These are phyloP conservation scores for Thymus mandschuricus DNA, from an alignment of 257 asterid genomes.

Conservation along the genomic window DNA sequence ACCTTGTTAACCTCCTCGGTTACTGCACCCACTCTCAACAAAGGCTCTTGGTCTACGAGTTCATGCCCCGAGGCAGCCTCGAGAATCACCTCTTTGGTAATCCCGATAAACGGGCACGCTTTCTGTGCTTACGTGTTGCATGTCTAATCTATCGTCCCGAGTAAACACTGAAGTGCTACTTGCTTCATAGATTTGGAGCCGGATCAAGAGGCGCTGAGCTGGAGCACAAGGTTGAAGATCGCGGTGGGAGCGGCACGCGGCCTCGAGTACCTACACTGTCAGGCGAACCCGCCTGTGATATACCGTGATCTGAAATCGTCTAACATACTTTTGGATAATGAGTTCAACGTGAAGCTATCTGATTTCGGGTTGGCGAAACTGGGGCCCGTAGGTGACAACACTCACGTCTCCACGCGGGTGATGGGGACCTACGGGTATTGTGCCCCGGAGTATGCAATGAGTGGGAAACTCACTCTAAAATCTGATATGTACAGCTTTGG, in stretches of 20 bases:
- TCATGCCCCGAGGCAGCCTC: constrained; percentile 86
- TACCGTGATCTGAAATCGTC: constrained; percentile 80
- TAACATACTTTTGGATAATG: constrained; percentile 62
- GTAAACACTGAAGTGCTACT: too few relatives aligned
- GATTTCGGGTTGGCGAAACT: constrained; percentile 82
- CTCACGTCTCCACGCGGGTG: constrained; percentile 76
- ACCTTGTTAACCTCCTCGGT: constrained; percentile 83
- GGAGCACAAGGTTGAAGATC: constrained; percentile 66
- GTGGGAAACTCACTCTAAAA: constrained; percentile 68
- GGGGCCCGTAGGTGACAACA: constrained; percentile 81
- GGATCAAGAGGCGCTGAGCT: constrained; percentile 56
- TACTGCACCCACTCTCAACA: constrained; percentile 85
- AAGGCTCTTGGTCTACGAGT: constrained; percentile 84
- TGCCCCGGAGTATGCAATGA: constrained; percentile 85
- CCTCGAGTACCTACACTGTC: constrained; percentile 64
- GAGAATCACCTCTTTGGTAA: constrained; percentile 85
- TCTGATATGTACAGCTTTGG: constrained; percentile 81
- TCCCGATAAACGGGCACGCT: background rate
- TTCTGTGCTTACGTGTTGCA: too few relatives aligned
- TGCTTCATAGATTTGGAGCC: constrained; percentile 49
- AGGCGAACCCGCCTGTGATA: constrained; percentile 75
- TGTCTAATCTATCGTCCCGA: too few relatives aligned
- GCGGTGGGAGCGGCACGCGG: constrained; percentile 78
- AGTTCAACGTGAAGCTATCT: constrained; percentile 65
- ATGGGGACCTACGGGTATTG: constrained; percentile 87